phyloP scores from a whole-genome alignment of 2,329 filamentous ascomycete genomes.

The Aureobasidium uvarum region DNA sequence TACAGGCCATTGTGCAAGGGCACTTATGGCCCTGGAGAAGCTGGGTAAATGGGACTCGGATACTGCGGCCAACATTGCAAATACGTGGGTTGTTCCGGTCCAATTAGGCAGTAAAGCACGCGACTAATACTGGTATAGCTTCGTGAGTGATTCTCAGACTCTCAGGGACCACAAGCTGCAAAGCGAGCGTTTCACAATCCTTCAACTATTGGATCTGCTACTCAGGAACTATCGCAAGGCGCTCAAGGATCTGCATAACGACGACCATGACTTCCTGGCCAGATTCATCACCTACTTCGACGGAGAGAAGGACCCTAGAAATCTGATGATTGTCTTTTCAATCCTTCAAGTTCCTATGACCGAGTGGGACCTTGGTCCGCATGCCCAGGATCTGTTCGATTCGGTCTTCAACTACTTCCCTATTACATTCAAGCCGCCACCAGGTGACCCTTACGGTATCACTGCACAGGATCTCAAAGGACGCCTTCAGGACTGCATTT shows the following conservation, averaged over 20 bases:
- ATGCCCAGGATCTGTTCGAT: constrained; percentile 64
- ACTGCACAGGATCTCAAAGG: constrained; percentile 67
- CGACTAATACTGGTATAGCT: constrained; percentile 43
- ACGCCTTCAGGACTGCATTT: constrained; percentile 62
- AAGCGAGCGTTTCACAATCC: constrained; percentile 58
- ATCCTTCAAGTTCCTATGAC: constrained; percentile 65
- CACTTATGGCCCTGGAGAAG: constrained; percentile 58
- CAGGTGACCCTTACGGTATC: constrained; percentile 67
- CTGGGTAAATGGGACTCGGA: constrained; percentile 60
- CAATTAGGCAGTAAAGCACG: not conserved
- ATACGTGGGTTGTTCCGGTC: constrained; percentile 43
- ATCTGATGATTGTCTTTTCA: constrained; percentile 69
- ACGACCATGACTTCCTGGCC: constrained; percentile 55
- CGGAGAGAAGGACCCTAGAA: constrained; percentile 67
- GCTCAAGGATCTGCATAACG: constrained; percentile 56
- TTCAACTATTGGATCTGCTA: constrained; percentile 60
- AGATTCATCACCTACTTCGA: constrained; percentile 64
- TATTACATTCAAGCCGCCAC: constrained; percentile 67
- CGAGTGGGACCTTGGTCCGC: constrained; percentile 62
- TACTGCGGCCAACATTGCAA: constrained; percentile 54
- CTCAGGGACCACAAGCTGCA: constrained; percentile 63
- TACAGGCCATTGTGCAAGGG: constrained; percentile 58
- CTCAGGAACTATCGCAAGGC: constrained; percentile 60
- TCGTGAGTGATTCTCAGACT: constrained; percentile 54
- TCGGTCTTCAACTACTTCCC: constrained; percentile 71